Percentiles rank a stretch among this genome's conserved stretches.
Conservation (phyloP, 1,284 basidiomycete species). For the Trametes pubescens region DNA sequence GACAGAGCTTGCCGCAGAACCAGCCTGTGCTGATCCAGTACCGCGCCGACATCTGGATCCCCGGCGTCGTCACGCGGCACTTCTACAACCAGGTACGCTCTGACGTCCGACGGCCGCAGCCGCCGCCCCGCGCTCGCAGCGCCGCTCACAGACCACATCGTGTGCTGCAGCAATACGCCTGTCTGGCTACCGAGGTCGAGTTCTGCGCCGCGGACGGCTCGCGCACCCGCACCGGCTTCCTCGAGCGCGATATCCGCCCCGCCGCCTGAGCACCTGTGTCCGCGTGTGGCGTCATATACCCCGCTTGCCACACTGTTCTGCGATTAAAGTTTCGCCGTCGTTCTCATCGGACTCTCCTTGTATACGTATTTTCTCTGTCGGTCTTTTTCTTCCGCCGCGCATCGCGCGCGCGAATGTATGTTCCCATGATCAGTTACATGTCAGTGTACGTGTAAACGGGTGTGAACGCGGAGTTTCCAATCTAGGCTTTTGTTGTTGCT, state of each 20-base stretch:
- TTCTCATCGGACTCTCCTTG: not conserved
- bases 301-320: not conserved
- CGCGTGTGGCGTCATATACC: not conserved
- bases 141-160: not conserved
- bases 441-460: no score
- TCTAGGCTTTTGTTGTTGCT: no score
- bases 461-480: no score
- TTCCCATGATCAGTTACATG: no score
- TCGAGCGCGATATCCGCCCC: conserved; percentile 19
- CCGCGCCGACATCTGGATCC: conserved; percentile 45
- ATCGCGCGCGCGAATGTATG: no score
- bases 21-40: conserved; percentile 52
- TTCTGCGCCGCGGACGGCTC: conserved; percentile 22
- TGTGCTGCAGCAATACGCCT: conserved; percentile 9
- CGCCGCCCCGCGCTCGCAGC: not conserved
- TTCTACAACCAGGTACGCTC: conserved; percentile 30
- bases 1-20: conserved; percentile 39
- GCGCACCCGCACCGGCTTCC: conserved; percentile 10
- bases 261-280: not conserved
- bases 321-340: not conserved
- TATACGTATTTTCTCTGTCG: no score
- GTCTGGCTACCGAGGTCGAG: conserved; percentile 21
- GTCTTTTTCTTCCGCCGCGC: no score
- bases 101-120: not conserved
- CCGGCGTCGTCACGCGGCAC: conserved; percentile 38